Conservation (phyloP, 208 protist genomes). For the Trypanosoma vivax region DNA sequence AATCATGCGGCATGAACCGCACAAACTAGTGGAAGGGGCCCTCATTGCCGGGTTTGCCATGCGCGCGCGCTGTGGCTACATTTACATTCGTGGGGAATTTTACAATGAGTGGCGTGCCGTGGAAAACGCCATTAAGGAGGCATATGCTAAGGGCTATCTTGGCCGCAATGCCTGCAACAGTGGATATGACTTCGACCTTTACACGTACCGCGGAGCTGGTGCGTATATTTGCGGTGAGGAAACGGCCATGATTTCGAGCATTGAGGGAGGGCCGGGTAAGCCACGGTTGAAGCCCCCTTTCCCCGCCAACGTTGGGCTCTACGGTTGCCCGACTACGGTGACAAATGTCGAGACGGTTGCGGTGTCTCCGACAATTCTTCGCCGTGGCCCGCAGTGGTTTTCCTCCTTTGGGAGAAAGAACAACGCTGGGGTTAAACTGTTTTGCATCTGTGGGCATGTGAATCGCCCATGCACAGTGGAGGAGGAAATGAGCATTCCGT, state of each 20-base stretch:
- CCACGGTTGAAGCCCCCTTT: conserved; percentile 98
- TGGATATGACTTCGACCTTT: conserved; percentile 98
- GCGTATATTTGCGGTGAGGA: conserved; percentile 99
- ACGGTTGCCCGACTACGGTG: conserved; percentile 98
- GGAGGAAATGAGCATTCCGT: conserved; percentile 98
- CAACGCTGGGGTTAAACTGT: conserved; percentile 98
- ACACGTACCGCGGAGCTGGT: conserved; percentile 96
- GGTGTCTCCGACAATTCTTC: conserved; percentile 94
- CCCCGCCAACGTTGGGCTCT: conserved; percentile 97
- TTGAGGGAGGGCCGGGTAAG: conserved; percentile 97
- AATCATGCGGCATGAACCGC: conserved; percentile 99
- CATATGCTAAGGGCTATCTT: conserved; percentile 93
- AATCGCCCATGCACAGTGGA: conserved; percentile 98
- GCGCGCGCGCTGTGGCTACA: conserved; percentile 95
- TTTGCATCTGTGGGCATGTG: conserved; percentile 97
- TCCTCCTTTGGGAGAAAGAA: conserved; percentile 94
- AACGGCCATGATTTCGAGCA: conserved; percentile 95
- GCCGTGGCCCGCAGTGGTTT: conserved; percentile 93
- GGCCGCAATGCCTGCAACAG: conserved; percentile 96
- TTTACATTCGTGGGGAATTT: conserved; percentile 99
- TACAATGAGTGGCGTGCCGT: conserved; percentile 93
- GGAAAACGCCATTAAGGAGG: conserved; percentile 94
- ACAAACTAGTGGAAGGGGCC: conserved; percentile 98
- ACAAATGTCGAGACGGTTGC: conserved; percentile 99
- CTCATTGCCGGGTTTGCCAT: conserved; percentile 97